Base-by-base conservation (phyloP, 768 basidiomycete species). In the Pleurotus pulmonarius region DNA sequence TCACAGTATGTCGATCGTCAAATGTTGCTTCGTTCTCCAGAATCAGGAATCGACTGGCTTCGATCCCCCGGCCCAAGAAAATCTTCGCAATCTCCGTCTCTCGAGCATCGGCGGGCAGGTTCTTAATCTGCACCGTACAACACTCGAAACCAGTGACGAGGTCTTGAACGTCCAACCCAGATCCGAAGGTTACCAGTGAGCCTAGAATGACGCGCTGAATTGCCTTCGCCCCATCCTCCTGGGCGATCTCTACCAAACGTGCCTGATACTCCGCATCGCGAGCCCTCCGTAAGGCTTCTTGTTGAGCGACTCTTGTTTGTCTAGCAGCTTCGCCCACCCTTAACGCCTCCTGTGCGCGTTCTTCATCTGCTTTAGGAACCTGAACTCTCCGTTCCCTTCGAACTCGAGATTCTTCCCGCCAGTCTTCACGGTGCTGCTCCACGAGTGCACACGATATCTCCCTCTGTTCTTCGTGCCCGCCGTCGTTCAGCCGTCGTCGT, bases 111-210 rank as follows among this genome's bases (percentile, higher is more conserved):
- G 56, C 45, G 0, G 83, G 80, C 25, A 86, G 68, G 55, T 77
- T 76, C 49, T 67, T 70, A 46, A 86, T 66, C 1, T 64, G 74
- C 22, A 86, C 64, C 8, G 72, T 71, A 60, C 78, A 80, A 5
- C 78, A 74, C 41, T 86, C 80, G 59, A 82, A 84, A 3, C 81
- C 82, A 15, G 77, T 70, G 24, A 81, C 64, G 26, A 83, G 58
- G 29, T 69, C 63, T 39, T 66, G 66, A 39, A 86, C 68, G n/a
- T 75, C 67, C 37, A 82, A 63, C 4, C 84, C 84, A 2, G 80
- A 76, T 25, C 71, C 70, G 41, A 72, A 83, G 2, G 80, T 80
- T 16, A 81, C 75, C 41, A 84, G 76, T n/a, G 74, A 70, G 5
- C 75, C 77, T 16, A 71, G 70, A 13, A 82, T 74, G n/a, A 80